phyloP scores from a whole-genome alignment of 2,329 filamentous ascomycete species.

The Myotisia sp. region DNA sequence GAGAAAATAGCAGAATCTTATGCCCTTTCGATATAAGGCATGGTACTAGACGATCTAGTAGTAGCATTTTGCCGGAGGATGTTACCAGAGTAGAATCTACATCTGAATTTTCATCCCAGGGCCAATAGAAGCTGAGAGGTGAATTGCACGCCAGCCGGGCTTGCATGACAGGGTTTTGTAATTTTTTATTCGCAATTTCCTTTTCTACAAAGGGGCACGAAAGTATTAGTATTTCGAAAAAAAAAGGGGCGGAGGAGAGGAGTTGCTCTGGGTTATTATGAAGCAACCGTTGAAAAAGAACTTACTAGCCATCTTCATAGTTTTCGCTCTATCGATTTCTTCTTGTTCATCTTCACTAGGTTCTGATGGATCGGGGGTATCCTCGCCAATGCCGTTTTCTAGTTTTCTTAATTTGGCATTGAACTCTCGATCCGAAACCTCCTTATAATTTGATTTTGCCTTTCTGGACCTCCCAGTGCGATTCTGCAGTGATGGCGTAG shows the following conservation, averaged over 20 bases:
- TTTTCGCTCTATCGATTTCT: constrained; percentile 51
- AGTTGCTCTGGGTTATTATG: too few relatives aligned
- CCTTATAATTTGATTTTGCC: constrained; percentile 44
- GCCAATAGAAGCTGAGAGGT: constrained; percentile 93
- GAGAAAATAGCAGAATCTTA: constrained; percentile 90
- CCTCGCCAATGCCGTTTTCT: constrained; percentile 44
- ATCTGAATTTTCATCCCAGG: constrained; percentile 52
- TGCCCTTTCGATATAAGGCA: constrained; percentile 59
- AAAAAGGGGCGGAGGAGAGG: background rate
- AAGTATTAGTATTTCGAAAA: constrained; percentile 21
- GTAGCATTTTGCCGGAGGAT: constrained; percentile 86
- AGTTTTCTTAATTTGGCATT: constrained; percentile 49
- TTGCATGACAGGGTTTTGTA: constrained; percentile 87
- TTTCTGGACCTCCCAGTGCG: constrained; percentile 40
- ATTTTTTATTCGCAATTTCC: constrained; percentile 77
- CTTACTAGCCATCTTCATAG: constrained; percentile 62
- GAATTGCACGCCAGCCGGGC: constrained; percentile 83
- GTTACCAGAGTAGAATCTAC: constrained; percentile 73
- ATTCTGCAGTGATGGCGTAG: constrained; percentile 50
- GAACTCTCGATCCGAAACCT: constrained; percentile 71
- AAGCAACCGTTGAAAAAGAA: constrained; percentile 13
- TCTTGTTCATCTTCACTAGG: constrained; percentile 38
- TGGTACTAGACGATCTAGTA: constrained; percentile 74
- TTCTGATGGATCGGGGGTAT: constrained; percentile 33
- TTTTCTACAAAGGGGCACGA: constrained; percentile 46